These are phyloP conservation scores for Tolypocladium nubicola DNA, from an alignment of 2,329 filamentous ascomycete species.

Conservation along the genomic window DNA sequence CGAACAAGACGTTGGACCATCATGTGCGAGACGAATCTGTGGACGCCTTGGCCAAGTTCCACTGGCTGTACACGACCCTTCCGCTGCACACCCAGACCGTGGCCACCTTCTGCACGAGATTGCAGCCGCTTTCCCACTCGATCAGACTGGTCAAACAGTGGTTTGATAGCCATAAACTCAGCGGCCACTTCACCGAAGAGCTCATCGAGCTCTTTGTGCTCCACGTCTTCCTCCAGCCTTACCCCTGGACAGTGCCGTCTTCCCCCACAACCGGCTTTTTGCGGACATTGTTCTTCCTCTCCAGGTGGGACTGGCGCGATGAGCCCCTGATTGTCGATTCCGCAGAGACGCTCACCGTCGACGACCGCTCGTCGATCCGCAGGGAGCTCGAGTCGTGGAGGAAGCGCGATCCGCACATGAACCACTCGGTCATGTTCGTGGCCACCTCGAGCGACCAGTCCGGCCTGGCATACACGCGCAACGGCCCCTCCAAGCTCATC, in stretches of 20 bases:
- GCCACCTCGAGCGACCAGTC: conserved; percentile 69
- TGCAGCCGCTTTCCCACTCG: conserved; percentile 68
- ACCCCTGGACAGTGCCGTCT: conserved; percentile 70
- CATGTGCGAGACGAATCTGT: conserved; percentile 59
- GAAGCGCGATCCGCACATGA: conserved; percentile 80
- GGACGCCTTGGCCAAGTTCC: conserved; percentile 58
- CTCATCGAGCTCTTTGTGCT: conserved; percentile 75
- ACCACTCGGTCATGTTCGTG: conserved; percentile 68
- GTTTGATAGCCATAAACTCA: conserved; percentile 76
- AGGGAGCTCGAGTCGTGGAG: conserved; percentile 76
- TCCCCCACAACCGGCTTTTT: conserved; percentile 73
- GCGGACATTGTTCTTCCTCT: conserved; percentile 67
- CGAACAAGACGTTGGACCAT: conserved; percentile 59
- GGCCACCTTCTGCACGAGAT: conserved; percentile 67
- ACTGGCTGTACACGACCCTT: conserved; percentile 58
- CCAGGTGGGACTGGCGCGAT: conserved; percentile 84
- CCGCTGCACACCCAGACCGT: conserved; percentile 77
- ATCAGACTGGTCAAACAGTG: conserved; percentile 82
- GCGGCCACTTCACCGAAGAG: conserved; percentile 65
- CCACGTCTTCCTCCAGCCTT: conserved; percentile 68
- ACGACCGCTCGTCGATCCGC: conserved; percentile 51
- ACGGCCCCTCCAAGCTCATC: conserved; percentile 65
- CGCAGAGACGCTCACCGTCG: conserved; percentile 49
- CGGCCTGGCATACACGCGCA: conserved; percentile 70
- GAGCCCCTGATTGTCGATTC: conserved; percentile 71